Evolutionary conservation across 148 eudicot genomes (phyloP).

Genomic region (Chenopodium album): DNA sequence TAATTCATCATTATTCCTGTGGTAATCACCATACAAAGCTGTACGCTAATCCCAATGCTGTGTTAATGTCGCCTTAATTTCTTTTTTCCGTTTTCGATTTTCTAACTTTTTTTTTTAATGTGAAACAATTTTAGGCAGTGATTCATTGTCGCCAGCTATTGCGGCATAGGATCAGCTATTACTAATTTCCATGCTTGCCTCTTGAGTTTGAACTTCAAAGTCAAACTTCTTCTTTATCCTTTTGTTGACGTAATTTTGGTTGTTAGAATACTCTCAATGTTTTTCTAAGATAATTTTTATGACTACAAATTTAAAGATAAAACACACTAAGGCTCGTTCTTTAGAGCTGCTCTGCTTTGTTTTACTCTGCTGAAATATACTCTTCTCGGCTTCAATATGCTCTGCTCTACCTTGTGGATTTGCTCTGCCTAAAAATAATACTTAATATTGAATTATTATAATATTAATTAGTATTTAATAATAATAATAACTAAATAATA

Average conservation of each 20-base stretch:
- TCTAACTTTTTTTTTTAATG: neutral
- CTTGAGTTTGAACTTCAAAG: neutral
- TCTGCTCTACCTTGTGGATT: too few relatives aligned
- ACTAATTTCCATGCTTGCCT: neutral
- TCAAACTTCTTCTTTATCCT: neutral
- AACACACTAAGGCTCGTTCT: too few relatives aligned
- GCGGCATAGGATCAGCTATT: slow-evolving; percentile 38
- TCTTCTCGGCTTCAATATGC: too few relatives aligned
- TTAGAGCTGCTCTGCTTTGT: too few relatives aligned
- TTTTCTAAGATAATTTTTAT: too few relatives aligned
- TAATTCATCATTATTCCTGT: slow-evolving; percentile 25
- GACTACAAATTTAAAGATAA: too few relatives aligned
- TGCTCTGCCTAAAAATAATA: too few relatives aligned
- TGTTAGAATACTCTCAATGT: neutral
- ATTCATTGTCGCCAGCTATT: slow-evolving; percentile 35
- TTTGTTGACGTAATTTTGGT: neutral
- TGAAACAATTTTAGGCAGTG: slow-evolving; percentile 2
- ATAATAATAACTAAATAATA: too few relatives aligned
- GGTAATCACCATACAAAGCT: slow-evolving; percentile 4
- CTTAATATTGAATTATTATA: too few relatives aligned
- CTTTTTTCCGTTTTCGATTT: too few relatives aligned
- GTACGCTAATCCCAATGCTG: slow-evolving; percentile 40
- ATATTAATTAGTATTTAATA: too few relatives aligned
- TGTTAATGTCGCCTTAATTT: neutral
- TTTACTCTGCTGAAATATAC: too few relatives aligned